A percentile compares a stretch with the other conserved stretches of the same genome.
Evolutionary conservation across 2,329 filamentous ascomycete species (phyloP).

Genomic region (Alternaria infectoria): DNA sequence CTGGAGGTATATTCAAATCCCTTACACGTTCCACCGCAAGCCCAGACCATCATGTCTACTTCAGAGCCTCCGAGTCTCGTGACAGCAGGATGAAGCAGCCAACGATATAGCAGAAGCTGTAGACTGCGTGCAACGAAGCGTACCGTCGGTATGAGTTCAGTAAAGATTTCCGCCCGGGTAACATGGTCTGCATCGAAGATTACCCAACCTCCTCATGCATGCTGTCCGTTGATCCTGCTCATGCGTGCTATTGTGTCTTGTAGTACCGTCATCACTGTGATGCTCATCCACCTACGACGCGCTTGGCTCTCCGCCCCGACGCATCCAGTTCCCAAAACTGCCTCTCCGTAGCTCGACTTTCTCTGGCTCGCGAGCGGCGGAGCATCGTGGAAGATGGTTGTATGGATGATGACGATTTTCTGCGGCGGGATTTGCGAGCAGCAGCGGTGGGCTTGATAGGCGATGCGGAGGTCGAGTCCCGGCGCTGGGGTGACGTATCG

Average conservation of each 20-base stretch:
- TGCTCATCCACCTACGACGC: constrained; percentile 19
- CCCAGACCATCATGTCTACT: background rate
- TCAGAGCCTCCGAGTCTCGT: background rate
- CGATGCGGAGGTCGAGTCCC: background rate
- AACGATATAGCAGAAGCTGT: background rate
- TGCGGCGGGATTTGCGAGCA: background rate
- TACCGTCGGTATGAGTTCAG: background rate
- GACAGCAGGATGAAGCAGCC: background rate
- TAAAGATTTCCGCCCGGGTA: background rate
- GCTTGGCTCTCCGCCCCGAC: constrained; percentile 5
- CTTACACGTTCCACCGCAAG: background rate
- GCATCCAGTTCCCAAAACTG: constrained; percentile 10
- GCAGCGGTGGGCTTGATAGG: background rate
- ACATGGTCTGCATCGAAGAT: background rate
- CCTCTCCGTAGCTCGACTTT: background rate
- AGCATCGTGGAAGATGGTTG: background rate
- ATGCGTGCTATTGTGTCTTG: background rate
- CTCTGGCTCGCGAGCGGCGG: constrained; percentile 4
- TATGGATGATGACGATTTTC: background rate
- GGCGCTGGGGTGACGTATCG: background rate
- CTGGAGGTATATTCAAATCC: background rate
- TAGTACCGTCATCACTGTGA: background rate
- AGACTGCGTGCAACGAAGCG: background rate
- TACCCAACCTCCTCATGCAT: background rate
- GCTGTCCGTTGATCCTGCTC: background rate